Percentiles rank a stretch among this genome's conserved stretches.
phyloP scores from a whole-genome alignment of 1,284 basidiomycete genomes.

The Anthracocystis panici-leucophaei region DNA sequence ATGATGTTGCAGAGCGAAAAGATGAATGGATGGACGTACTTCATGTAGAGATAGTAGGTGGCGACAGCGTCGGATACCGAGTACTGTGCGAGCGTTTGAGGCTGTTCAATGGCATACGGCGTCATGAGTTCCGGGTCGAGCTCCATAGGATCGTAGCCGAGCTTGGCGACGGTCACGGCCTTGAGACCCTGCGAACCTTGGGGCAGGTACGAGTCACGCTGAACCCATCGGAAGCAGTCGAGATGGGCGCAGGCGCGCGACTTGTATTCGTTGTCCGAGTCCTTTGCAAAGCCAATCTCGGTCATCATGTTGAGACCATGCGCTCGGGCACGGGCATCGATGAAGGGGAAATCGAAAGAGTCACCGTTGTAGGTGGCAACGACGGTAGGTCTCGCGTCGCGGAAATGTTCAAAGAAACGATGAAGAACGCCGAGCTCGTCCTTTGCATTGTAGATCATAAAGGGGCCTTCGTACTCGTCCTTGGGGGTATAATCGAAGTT shows the following conservation, averaged over 20 bases:
- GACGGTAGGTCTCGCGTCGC: slow-evolving; percentile 91
- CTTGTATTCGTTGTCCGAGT: slow-evolving; percentile 96
- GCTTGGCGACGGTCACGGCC: slow-evolving; percentile 94
- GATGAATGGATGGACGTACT: slow-evolving; percentile 99
- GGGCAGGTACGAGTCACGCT: slow-evolving; percentile 98
- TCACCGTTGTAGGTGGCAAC: slow-evolving; percentile 99
- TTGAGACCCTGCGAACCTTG: slow-evolving; percentile 99
- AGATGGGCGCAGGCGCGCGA: slow-evolving; percentile 93
- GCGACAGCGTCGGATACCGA: slow-evolving; percentile 99
- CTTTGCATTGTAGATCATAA: slow-evolving; percentile 93
- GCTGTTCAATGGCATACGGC: slow-evolving; percentile 97
- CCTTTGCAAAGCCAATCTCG: slow-evolving; percentile 91
- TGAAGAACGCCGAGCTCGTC: slow-evolving; percentile 80
- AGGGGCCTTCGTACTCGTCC: slow-evolving; percentile 96
- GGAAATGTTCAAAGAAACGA: slow-evolving; percentile 93
- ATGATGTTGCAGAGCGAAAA: slow-evolving; percentile 99
- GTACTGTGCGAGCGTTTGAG: slow-evolving; percentile 93
- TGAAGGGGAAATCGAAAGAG: slow-evolving; percentile 99
- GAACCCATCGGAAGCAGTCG: slow-evolving; percentile 99
- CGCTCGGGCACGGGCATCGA: slow-evolving; percentile 85
- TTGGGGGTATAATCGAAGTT: slow-evolving; percentile 99
- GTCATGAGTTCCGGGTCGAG: slow-evolving; percentile 99
- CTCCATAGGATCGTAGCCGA: slow-evolving; percentile 97
- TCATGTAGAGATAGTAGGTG: slow-evolving; percentile 99
- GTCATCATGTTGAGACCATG: slow-evolving; percentile 97